Conservation (phyloP, 129 eudicot species). For the Centella asiatica region DNA sequence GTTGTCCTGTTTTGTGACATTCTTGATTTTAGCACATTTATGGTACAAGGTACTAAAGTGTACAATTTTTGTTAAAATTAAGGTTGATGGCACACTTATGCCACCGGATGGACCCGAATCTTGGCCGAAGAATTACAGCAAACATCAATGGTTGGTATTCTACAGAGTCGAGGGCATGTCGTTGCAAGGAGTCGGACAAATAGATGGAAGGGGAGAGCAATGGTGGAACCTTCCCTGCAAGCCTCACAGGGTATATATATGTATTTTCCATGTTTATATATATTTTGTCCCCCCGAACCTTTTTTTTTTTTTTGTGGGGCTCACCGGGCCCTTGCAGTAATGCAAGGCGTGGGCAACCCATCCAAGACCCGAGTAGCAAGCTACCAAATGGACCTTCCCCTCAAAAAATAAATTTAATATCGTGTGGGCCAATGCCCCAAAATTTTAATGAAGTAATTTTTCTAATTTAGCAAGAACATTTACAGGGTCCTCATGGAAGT, state of each 20-base stretch:
- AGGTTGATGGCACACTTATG: conserved; percentile 66
- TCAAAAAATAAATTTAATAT: no score
- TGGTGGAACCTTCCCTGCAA: conserved; percentile 86
- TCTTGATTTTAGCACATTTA: not conserved
- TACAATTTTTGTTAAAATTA: not conserved
- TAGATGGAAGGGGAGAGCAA: conserved; percentile 62
- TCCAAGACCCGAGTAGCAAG: no score
- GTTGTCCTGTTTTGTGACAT: not conserved
- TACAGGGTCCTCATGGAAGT: conserved; percentile 50
- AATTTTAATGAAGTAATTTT: not conserved
- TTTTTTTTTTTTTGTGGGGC: no score
- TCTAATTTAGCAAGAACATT: not conserved
- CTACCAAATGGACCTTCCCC: no score
- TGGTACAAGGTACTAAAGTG: not conserved
- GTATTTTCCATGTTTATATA: not conserved
- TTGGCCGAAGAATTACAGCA: conserved; percentile 49
- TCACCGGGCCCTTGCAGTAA: no score
- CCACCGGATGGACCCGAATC: conserved; percentile 72
- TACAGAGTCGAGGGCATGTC: conserved; percentile 46
- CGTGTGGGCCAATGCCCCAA: no score
- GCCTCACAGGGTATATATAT: conserved; percentile 51
- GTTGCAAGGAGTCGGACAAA: conserved; percentile 48
- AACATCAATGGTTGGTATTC: conserved; percentile 62
- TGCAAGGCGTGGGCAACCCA: no score
- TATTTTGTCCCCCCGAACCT: no score